Base-by-base conservation (phyloP, 2,329 filamentous ascomycete genomes). In the Aspergillus novoparasiticus region DNA sequence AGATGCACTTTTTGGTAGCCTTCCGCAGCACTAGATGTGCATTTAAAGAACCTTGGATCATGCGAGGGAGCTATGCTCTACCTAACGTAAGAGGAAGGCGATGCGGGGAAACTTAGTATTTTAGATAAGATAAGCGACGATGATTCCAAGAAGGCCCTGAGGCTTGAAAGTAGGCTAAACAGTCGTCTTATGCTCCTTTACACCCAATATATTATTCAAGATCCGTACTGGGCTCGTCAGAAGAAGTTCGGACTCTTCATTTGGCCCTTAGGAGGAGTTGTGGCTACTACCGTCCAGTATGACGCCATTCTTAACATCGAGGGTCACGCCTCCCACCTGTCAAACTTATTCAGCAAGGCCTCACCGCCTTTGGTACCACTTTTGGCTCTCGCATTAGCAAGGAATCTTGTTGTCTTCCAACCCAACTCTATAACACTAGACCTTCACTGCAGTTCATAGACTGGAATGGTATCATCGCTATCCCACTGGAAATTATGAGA, bases 1-100 rank as follows among this genome's bases (percentile, higher is more conserved):
- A 69, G 28, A 66, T 56, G 32, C 58, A 45, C 57, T 56, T 71
- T 62, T 23, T 61, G 53, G 57, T 57, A 23, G 36, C 55, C 57
- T 63, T 63, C 9, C 34, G 62, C 32, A 39, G 26, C 50, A 34
- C 10, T 58, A 32, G n/a, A 19, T 30, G 9, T n/a, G 30, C 43
- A 50, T 39, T 39, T 60, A n/a, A 23, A 8, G 26, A 32, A 19
- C 36, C 57, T 46, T 19, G 61, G 1, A 66, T 39, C 68, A 70
- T 72, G 57, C 50, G 61, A 51, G 46, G 5, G 26, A 39, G 41
- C 19, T 51, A 30, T 32, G 30, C 48, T 51, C 48, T 32, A 26
- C 45, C 21, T 14, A 26, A 16, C 11, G 5, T 14, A 26, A 16
- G 21, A 16, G 21, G 11, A 26, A 26, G 45, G 23, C 23, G 45